Base-by-base conservation (phyloP, 2,329 filamentous ascomycete genomes). In the Fusarium sp. region DNA sequence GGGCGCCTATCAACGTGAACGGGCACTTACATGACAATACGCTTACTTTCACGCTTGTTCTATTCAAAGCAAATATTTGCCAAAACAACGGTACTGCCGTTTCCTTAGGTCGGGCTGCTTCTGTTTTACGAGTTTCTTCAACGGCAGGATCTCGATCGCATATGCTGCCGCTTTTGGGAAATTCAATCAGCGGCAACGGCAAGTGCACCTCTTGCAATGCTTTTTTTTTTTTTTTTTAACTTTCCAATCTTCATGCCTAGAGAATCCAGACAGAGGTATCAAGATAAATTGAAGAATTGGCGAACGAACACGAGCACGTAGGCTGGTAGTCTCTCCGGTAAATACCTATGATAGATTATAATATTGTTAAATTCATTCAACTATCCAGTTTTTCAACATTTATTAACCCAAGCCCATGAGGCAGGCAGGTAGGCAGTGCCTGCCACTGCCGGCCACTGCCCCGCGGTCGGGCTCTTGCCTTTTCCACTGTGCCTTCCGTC, bases 121-220 rank as follows among this genome's bases (percentile, higher is more conserved):
- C 45, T 40, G 27, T 57, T n/a, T n/a, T 48, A 48, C 24, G 40
- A 56, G 18, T 27, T 56, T 24, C 20, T 47, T 58, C 56, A 57
- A 45, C 44, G 45, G 57, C 20, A 30, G 27, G 67, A 71, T 71
- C 67, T 65, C 58, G 67, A 70, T 70, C 58, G 53, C 43, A 63
- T 58, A 54, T 48, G 22, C 52, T 63, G 40, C 53, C 47, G 49
- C 40, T 54, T 44, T 64, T 44, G 34, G 47, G 44, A 29, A 51
- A 44, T 48, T 52, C 40, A 51, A 38, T 66, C 55, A 44, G 46
- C 52, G 45, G 47, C 65, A 65, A 53, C 56, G 32, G 45, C 57
- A 69, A 44, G 52, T 67, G 57, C 67, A 57, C 57, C 27, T 46
- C 38, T 40, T 30, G 46, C 62, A 48, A 56, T 46, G 29, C 12